A percentile compares a stretch with the other conserved stretches of the same genome.
phyloP scores from a whole-genome alignment of 1,284 basidiomycete species.

The Puccinia polysora region DNA sequence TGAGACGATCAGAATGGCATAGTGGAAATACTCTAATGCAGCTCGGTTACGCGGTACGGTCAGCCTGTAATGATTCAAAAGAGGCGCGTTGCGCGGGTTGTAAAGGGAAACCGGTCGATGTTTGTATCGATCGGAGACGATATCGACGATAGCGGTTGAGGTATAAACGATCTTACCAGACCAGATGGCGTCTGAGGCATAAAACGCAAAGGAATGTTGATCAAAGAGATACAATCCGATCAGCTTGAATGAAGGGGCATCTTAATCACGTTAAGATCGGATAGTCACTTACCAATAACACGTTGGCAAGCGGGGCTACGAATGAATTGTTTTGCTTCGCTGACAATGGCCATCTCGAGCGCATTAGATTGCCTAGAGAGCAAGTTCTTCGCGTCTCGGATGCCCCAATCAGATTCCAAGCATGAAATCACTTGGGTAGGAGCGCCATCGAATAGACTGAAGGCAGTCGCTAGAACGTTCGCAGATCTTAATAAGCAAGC shows the following conservation, averaged over 20 bases:
- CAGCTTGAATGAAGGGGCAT: neutral
- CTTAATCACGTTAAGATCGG: neutral
- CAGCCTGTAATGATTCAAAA: conserved; percentile 55
- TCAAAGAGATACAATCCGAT: neutral
- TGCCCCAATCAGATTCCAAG: conserved; percentile 33
- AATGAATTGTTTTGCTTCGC: conserved; percentile 50
- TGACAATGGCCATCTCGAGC: conserved; percentile 50
- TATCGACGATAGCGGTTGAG: conserved; percentile 49
- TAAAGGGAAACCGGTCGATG: conserved; percentile 54
- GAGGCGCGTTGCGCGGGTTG: conserved; percentile 53
- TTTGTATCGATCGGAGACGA: conserved; percentile 55
- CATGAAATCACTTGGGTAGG: conserved; percentile 3
- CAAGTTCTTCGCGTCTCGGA: conserved; percentile 19
- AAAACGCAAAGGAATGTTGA: neutral
- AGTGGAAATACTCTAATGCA: conserved; percentile 49
- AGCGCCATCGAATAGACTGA: conserved; percentile 36
- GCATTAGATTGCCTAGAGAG: conserved; percentile 45
- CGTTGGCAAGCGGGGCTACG: conserved; percentile 49
- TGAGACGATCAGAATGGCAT: conserved; percentile 53
- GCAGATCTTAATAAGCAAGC: conserved; percentile 39
- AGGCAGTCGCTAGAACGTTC: conserved; percentile 36
- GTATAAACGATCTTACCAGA: conserved; percentile 50
- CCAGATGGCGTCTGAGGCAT: conserved; percentile 48
- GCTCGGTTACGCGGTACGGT: conserved; percentile 52
- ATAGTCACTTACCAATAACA: conserved; percentile 47